Evolutionary conservation across 768 basidiomycete genomes (phyloP).

Genomic region (Pisolithus orientalis): DNA sequence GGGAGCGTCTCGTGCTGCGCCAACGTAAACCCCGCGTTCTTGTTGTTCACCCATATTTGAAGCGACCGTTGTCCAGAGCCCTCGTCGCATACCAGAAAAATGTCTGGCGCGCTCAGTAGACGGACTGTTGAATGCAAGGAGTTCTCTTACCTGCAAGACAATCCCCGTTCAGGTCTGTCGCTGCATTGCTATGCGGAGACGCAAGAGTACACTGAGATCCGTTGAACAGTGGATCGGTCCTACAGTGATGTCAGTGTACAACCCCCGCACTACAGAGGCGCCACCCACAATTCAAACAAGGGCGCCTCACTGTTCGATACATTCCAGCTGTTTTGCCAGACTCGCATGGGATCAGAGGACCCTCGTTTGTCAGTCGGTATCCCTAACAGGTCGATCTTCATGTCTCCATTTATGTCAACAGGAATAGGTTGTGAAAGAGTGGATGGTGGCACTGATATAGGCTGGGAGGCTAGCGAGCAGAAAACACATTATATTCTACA

Average conservation of each 20-base stretch:
- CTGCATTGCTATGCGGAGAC: constrained; percentile 90
- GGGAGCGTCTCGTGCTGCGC: constrained; percentile 68
- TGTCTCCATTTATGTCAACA: constrained; percentile 81
- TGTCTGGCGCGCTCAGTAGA: constrained; percentile 41
- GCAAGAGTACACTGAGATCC: constrained; percentile 69
- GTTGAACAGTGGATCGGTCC: constrained; percentile 53
- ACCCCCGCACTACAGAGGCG: neutral
- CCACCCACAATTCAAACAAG: constrained; percentile 63
- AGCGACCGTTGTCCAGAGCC: constrained; percentile 54
- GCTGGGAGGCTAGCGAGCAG: constrained; percentile 20
- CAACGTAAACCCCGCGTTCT: constrained; percentile 65
- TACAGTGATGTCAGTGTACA: constrained; percentile 21
- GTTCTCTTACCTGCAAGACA: constrained; percentile 71
- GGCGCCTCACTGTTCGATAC: constrained; percentile 42
- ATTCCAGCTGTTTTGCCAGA: constrained; percentile 84
- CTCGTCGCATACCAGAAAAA: constrained; percentile 84
- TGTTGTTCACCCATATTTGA: constrained; percentile 92
- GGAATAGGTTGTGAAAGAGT: constrained; percentile 75
- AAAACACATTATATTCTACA: neutral
- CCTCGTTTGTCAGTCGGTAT: constrained; percentile 34
- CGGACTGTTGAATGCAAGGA: neutral
- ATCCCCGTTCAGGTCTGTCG: constrained; percentile 92
- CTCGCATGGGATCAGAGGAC: constrained; percentile 38
- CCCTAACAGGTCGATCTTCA: constrained; percentile 86
- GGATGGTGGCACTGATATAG: constrained; percentile 56